Evolutionary conservation across 352 stramenopile genomes (phyloP), one percentile per base, ranked within the genome.

Genomic region (Pythium utonaiense): DNA sequence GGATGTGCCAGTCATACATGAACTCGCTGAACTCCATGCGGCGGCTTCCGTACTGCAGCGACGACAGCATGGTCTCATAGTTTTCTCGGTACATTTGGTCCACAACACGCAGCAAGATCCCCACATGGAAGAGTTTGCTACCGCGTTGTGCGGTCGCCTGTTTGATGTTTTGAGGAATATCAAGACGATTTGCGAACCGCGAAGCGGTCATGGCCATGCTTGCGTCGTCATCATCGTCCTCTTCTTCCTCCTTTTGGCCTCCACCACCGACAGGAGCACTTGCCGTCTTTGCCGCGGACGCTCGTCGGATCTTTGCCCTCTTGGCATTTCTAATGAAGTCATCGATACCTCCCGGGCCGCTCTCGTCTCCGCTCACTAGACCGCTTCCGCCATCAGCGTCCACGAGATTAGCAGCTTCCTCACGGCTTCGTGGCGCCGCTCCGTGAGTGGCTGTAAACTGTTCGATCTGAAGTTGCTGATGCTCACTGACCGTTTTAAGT

Each of bases 21-120:
- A 91, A 93, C 62, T 93, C 80, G 54, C 80, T 89, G 57, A 90
- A 92, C 40, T 84, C 77, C 71, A 89, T 93, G 25, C 80, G 78
- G 3, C 80, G 74, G 59, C 65, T 80, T 30, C 80, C 82, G 56
- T 93, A 89, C 61, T 93, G 81, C n/a, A 86, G 68, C 42, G 74
- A 79, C 27, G 76, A 60, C 10, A 85, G 57, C 64, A 83, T 83
- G 21, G 70, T 65, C 63, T 91, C 80, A 59, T 87, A 89, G 59
- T 80, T 76, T 42, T 93, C 83, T 10, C 78, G 80, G 62, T 91
- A 93, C 30, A 92, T 74, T 73, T 88, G 80, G 45, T 84, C 78
- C 27, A 88, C 60, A 30, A 87, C 68, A 16, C 80, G 78, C 36
- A 88, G 57, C 33, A 88, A 62, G 45, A 88, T 86, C 52, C 74